These are phyloP conservation scores for Beauveria sp. DNA, from an alignment of 2,329 filamentous ascomycete species.

Conservation along the genomic window DNA sequence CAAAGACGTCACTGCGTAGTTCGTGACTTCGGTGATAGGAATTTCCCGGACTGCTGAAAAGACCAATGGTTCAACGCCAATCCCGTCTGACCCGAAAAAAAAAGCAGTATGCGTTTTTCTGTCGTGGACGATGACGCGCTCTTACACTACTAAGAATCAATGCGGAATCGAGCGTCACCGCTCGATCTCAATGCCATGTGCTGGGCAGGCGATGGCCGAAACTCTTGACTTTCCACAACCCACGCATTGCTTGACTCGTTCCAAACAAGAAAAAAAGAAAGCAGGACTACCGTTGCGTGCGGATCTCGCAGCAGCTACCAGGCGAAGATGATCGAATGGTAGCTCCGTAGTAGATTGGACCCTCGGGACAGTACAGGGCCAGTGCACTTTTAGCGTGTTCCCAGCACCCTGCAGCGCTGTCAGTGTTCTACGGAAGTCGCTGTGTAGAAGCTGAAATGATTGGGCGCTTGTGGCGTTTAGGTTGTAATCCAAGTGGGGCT, in stretches of 20 bases:
- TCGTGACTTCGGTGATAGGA: not conserved
- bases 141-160: not conserved
- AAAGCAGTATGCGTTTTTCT: not conserved
- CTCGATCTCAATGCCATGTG: not conserved
- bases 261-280: not conserved
- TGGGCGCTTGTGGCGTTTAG: slow-evolving; percentile 9
- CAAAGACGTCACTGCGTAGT: not conserved
- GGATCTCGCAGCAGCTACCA: slow-evolving; percentile 1
- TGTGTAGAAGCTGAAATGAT: not conserved
- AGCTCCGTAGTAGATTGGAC: not conserved
- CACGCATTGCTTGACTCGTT: not conserved
- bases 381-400: not conserved
- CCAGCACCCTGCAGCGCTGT: not conserved
- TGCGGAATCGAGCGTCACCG: not conserved
- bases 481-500: slow-evolving; percentile 1
- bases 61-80: not conserved
- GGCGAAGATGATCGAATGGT: not conserved
- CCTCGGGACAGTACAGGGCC: not conserved
- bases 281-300: not conserved
- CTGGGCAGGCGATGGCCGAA: not conserved
- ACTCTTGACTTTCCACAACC: not conserved
- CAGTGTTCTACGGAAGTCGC: not conserved
- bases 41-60: not conserved
- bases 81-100: not conserved
- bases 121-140: not conserved